These are phyloP conservation scores for Wickerhamomyces kurtzmanii DNA, from an alignment of 805 yeast species.

Conservation along the genomic window DNA sequence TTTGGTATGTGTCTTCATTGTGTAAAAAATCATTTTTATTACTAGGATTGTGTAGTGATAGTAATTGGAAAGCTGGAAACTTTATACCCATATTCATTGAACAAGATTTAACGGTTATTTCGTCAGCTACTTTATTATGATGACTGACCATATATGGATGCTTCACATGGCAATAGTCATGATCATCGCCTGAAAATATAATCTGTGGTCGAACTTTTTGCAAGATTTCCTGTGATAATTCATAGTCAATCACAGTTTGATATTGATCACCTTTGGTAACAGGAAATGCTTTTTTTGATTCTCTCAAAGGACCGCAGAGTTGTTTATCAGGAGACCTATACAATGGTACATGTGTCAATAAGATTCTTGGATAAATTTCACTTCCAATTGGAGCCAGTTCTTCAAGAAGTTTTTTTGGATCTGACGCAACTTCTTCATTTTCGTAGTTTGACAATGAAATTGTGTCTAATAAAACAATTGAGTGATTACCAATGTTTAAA, in stretches of 20 bases:
- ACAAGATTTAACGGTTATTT: constrained; percentile 79
- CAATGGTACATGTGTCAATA: constrained; percentile 84
- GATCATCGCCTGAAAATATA: constrained; percentile 91
- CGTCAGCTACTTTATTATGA: constrained; percentile 35
- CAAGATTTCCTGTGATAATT: constrained; percentile 49
- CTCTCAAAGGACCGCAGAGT: constrained; percentile 71
- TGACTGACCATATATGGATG: constrained; percentile 30
- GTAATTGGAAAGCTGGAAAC: constrained; percentile 78
- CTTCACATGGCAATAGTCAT: constrained; percentile 79
- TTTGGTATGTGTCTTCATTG: constrained; percentile 46
- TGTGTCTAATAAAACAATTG: constrained; percentile 70
- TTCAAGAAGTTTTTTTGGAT: constrained; percentile 45
- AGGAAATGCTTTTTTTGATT: constrained; percentile 57
- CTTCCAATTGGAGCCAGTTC: constrained; percentile 16
- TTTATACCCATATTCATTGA: constrained; percentile 90
- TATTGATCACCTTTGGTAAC: constrained; percentile 72
- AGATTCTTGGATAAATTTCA: constrained; percentile 43
- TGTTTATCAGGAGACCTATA: constrained; percentile 56
- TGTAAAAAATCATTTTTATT: constrained; percentile 21
- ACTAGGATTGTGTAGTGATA: constrained; percentile 51
- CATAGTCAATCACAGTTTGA: constrained; percentile 74
- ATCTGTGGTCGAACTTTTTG: constrained; percentile 51
- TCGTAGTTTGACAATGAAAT: constrained; percentile 64
- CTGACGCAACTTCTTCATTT: constrained; percentile 29
- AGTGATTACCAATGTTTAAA: constrained; percentile 54